Evolutionary conservation across 345 rosid species (phyloP), one percentile per base, ranked within the genome.

Genomic region (Salix suchowensis): DNA sequence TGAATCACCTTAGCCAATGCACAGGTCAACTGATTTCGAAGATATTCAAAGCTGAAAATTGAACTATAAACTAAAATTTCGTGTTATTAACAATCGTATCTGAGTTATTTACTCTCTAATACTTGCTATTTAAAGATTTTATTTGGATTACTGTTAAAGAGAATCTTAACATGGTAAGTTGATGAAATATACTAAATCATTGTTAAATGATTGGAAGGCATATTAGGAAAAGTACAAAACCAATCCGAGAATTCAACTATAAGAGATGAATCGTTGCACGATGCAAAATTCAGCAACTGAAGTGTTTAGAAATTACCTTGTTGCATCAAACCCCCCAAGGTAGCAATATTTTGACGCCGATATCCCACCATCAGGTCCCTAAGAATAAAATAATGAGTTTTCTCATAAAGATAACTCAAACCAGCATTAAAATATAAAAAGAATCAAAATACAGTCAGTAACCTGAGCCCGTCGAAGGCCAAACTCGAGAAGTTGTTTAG

Each of bases 401-500:
- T 21, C 23, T 82, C 77, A 52, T 5, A 40, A 34, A 71, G 62
- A 74, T 40, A 18, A 14, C 58, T 46, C 68, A 77, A 18, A 67
- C 62, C 34, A 50, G 52, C 50, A 62, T 23, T 48, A 73, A 67
- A 50, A 72, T 55, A 1, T 37, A 18, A 61, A 69, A 50, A 55
- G 34, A 66, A 65, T 39, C 3, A 58, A 37, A 23, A 40, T 34
- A 62, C 40, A 52, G 46, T 75, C 8, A 40, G 69, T 67, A 83
- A 96, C 99, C 99, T 93, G 99, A 82, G 99, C 99, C 68, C 97
- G 88, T 42, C 99, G 80, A 83, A 94, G 96, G 79, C 99, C 99
- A 82, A 93, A 96, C 80, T 96, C 99, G 1, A 96, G 91, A 74
- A 96, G 82, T 46, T 80, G 75, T 85, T 96, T 96, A 61, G 96